Base-by-base conservation (phyloP, 192 early-diverging fungal genomes). In the Rhizoclosmatium sp. region DNA sequence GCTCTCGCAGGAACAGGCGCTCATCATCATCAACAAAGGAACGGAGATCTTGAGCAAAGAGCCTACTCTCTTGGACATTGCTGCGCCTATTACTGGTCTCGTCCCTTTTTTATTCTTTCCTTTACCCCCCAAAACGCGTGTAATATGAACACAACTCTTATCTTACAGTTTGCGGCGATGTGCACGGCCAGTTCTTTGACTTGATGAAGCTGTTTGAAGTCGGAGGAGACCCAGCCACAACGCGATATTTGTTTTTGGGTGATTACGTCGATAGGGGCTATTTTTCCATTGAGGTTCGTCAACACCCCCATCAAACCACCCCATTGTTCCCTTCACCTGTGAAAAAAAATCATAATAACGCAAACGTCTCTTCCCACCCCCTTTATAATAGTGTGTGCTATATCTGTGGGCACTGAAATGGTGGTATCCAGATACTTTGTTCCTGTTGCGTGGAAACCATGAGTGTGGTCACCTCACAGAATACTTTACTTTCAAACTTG, bases 211-310 rank as follows among this genome's bases (percentile, higher is more conserved):
- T 99, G 41, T 96, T 99, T 86, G 96, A 98, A 80, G 96, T 99
- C 5, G 97, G 97, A 51, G 97, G 97, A 59, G 92, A 95, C 82
- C 96, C 96, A 19, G 93, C 92, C 1, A 91, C 89, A 44, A 98
- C 97, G 2, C 87, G 93, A 41, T 98, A 98, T 79, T 87, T 98
- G 31, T 98, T 98, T 72, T 81, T 98, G 71, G 97, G 97, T 45
- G 97, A 98, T 82, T 98, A 97, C 84, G 97, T 99, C 4, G 97
- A 97, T 82, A 88, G 97, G 78, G 97, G 97, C 21, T 99, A 99
- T 81, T 99, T 96, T 80, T 96, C 95, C 7, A 97, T 99, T 59
- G 96, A 98, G 90, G 95, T 93, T 84, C 61, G 39, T 71, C 68
- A 47, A 14, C 9, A 12, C 23, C 4, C 16, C 3, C 54, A 5